phyloP scores from a whole-genome alignment of 2,329 filamentous ascomycete genomes.

The Tympanopsis confertula region DNA sequence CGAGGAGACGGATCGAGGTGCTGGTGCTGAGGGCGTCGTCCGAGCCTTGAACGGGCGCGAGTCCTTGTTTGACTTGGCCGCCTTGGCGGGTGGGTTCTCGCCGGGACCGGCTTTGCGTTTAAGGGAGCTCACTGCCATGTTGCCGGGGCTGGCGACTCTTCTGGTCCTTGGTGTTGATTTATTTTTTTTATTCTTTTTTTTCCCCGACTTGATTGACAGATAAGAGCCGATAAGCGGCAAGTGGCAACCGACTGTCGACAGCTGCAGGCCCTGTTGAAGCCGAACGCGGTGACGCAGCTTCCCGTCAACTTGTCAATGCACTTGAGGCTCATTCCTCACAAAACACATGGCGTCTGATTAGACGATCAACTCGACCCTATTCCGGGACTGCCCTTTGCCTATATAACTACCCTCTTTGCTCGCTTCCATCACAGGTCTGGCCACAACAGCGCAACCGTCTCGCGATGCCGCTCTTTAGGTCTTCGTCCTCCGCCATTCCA shows the following conservation, averaged over 20 bases:
- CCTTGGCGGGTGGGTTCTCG: conserved; percentile 34
- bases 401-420: no score
- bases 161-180: conserved; percentile 5
- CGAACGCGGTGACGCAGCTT: no score
- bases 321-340: no score
- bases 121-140: conserved; percentile 32
- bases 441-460: no score
- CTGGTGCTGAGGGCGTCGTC: conserved; percentile 23
- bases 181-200: conserved; percentile 18
- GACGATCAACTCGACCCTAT: no score
- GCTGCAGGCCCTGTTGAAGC: conserved; percentile 21
- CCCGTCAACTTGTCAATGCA: no score
- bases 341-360: no score
- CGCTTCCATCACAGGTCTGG: no score
- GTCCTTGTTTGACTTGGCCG: conserved; percentile 31
- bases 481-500: no score
- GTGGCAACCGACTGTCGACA: conserved; percentile 22
- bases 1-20: conserved; percentile 18
- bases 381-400: no score
- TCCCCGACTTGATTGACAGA: conserved; percentile 1
- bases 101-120: conserved; percentile 47
- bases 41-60: conserved; percentile 32
- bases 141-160: conserved; percentile 3
- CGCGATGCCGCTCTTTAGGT: no score
- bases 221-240: conserved; percentile 6